Base-by-base conservation (phyloP, 768 basidiomycete species). In the Kwoniella shandongensis region DNA sequence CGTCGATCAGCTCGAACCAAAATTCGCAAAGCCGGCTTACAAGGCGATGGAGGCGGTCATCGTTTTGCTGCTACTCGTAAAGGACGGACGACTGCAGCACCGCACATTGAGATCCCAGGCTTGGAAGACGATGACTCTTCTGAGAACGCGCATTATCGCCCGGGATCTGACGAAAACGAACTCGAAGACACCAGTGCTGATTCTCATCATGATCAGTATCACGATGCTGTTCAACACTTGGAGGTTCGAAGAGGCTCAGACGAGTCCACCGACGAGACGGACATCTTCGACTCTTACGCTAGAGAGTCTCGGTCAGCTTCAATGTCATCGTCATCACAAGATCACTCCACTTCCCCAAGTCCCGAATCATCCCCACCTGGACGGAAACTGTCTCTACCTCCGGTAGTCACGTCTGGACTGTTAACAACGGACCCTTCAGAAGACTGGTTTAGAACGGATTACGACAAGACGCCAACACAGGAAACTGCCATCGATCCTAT, bases 1-100 rank as follows among this genome's bases (percentile, higher is more conserved):
- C 88, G 91, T 20, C 87, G 96, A 35, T 84, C 91, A 10, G 91
- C 91, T 3, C 85, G 94, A 13, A 99, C 96, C 0, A 92, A 91
- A 80, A 96, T 98, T 66, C 87, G 94, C 32, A 99, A 98, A 79
- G 81, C 86, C 13, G 83, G 84, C 4, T 75, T 87, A 5, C 81
- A 83, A 13, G 88, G 85, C 22, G 89, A 88, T 76, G 88, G 87
- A 11, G 85, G 83, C 30, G 88, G 88, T 1, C 89, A 89, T 81
- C 86, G 91, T 11, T 93, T 93, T 77, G 79, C 77, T 4, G 76
- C 79, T 7, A 76, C 80, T 4, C 78, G 83, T 41, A 76, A 75
- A 81, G 82, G 83, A 35, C 62, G 74, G 22, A 62, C 57, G 57
- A 69, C 63, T 5, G 65, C 68, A n/a, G 65, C 68, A n/a, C 72